Percentiles rank a stretch among this genome's conserved stretches.
Conservation (phyloP, 2,329 filamentous ascomycete species). For the Cercospora janseana region DNA sequence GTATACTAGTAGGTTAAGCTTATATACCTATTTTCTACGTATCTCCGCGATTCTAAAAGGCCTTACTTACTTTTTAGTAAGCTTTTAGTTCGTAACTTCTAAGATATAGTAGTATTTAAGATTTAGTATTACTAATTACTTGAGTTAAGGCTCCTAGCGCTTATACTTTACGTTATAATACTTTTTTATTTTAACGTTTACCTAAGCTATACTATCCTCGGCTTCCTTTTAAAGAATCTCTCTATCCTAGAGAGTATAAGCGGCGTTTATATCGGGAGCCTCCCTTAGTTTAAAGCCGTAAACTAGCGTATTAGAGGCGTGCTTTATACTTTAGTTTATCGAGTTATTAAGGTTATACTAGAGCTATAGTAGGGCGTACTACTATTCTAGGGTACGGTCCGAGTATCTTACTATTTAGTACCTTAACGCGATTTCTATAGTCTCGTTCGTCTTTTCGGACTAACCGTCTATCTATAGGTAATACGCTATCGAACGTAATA, state of each 20-base stretch:
- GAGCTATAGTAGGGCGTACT: not conserved
- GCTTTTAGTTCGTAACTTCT: constrained; percentile 3
- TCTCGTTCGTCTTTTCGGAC: constrained; percentile 12
- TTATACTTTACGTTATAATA: constrained; percentile 1
- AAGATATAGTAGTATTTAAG: constrained; percentile 5
- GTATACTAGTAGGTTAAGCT: constrained; percentile 9
- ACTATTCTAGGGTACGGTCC: not conserved
- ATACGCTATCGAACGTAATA: constrained; percentile 6
- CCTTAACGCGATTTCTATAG: constrained; percentile 5
- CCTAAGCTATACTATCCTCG: constrained; percentile 1
- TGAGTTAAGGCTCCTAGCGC: not conserved
- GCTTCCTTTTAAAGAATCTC: constrained; percentile 1
- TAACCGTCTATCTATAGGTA: constrained; percentile 10
- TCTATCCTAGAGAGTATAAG: not conserved
- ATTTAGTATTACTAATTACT: constrained; percentile 1
- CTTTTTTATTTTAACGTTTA: constrained; percentile 6
- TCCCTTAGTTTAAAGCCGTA: constrained; percentile 1
- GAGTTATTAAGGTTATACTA: constrained; percentile 1
- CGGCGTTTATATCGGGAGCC: not conserved
- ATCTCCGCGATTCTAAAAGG: constrained; percentile 8
- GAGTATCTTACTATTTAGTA: constrained; percentile 8
- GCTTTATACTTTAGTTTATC: not conserved
- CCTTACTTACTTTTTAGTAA: not conserved
- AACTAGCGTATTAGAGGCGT: not conserved
- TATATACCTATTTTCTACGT: constrained; percentile 1